phyloP scores from a whole-genome alignment of 768 basidiomycete genomes.

The Tulasnella sp. region DNA sequence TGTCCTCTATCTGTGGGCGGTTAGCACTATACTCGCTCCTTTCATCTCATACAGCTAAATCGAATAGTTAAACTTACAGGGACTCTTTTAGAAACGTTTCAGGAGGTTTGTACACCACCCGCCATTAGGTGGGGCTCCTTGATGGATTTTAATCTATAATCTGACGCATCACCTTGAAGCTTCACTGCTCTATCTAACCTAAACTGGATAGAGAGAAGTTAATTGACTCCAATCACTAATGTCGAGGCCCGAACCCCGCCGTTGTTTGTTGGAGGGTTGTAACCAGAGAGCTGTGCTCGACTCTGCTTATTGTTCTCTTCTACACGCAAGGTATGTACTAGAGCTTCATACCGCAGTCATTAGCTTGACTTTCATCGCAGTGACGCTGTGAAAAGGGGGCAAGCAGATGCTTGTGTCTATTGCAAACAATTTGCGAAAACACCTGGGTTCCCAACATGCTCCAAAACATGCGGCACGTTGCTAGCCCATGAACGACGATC shows the following conservation, averaged over 20 bases:
- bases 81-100: no score
- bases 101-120: no score
- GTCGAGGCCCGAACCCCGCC: neutral
- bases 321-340: neutral
- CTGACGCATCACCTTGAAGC: no score
- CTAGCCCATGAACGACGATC: neutral
- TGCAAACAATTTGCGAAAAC: neutral
- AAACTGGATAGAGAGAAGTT: neutral
- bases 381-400: neutral
- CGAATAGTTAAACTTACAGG: no score
- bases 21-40: neutral
- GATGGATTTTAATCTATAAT: no score
- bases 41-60: neutral
- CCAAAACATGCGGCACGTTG: neutral
- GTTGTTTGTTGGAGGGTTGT: neutral
- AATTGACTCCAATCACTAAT: neutral
- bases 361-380: neutral
- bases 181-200: neutral
- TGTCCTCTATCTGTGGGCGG: neutral
- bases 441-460: neutral
- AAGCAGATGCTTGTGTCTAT: neutral
- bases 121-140: no score
- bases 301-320: neutral
- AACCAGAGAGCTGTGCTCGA: neutral
- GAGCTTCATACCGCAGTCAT: neutral